Conservation (phyloP, 2,329 filamentous ascomycete genomes). For the Shiraia sp. region DNA sequence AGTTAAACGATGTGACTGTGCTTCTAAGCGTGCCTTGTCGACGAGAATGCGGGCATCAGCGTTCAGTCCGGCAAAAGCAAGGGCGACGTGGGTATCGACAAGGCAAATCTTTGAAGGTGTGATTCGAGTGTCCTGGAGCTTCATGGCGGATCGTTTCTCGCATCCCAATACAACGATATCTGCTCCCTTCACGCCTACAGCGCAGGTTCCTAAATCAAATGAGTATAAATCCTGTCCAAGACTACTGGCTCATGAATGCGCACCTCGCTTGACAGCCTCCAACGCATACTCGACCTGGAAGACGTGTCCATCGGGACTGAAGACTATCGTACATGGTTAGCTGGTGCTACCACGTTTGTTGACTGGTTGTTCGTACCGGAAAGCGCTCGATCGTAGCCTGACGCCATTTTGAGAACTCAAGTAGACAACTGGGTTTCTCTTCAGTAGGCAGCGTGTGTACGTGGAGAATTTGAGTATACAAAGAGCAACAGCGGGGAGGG, state of each 20-base stretch:
- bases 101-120: slow-evolving; percentile 98
- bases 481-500: slow-evolving; percentile 12
- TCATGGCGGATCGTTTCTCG: slow-evolving; percentile 99
- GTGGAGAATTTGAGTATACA: slow-evolving; percentile 6
- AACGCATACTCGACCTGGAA: slow-evolving; percentile 99
- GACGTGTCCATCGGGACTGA: slow-evolving; percentile 98
- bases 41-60: slow-evolving; percentile 97
- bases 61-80: slow-evolving; percentile 96
- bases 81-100: slow-evolving; percentile 92
- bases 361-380: slow-evolving; percentile 71
- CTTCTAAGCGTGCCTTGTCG: slow-evolving; percentile 96
- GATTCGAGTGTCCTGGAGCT: slow-evolving; percentile 98
- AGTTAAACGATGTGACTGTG: slow-evolving; percentile 94
- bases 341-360: slow-evolving; percentile 18
- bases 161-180: slow-evolving; percentile 96
- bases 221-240: slow-evolving; percentile 10
- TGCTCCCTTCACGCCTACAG: slow-evolving; percentile 92
- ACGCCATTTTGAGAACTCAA: slow-evolving; percentile 67
- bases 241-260: not conserved
- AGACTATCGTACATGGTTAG: slow-evolving; percentile 64
- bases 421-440: not conserved
- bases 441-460: not conserved
- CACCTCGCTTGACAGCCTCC: slow-evolving; percentile 98
- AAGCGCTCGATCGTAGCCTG: slow-evolving; percentile 98
- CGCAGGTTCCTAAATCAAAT: slow-evolving; percentile 76